These are phyloP conservation scores for Microcos paniculata DNA, from an alignment of 345 rosid genomes.

Conservation along the genomic window DNA sequence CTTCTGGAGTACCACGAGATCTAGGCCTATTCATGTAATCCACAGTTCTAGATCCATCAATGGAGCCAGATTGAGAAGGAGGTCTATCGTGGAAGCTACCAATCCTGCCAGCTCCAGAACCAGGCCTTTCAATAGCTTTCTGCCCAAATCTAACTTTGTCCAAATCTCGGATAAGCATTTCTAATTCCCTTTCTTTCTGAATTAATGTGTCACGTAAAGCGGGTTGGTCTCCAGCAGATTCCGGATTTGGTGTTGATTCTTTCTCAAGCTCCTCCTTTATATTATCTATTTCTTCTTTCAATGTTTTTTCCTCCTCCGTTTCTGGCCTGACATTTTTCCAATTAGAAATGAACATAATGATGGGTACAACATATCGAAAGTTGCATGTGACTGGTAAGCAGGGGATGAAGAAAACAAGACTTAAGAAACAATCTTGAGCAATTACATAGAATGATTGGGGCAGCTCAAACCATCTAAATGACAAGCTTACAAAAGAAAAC, in stretches of 20 bases:
- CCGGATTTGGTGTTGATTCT: constrained; percentile 34
- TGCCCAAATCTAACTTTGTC: constrained; percentile 84
- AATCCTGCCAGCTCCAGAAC: constrained; percentile 74
- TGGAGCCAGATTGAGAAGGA: constrained; percentile 74
- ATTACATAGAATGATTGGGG: not conserved
- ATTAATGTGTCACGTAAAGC: constrained; percentile 38
- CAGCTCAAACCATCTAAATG: not conserved
- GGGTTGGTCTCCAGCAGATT: constrained; percentile 32
- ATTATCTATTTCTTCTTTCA: constrained; percentile 67
- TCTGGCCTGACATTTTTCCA: constrained; percentile 58
- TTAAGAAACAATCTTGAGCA: not conserved
- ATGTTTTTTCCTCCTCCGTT: constrained; percentile 69
- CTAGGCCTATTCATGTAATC: constrained; percentile 77
- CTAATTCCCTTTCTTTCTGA: constrained; percentile 70
- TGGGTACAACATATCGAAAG: not conserved
- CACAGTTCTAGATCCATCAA: constrained; percentile 61
- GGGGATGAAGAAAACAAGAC: not conserved
- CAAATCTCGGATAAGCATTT: constrained; percentile 54
- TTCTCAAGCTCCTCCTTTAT: constrained; percentile 50
- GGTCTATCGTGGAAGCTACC: constrained; percentile 69
- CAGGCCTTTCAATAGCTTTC: constrained; percentile 70
- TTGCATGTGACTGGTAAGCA: not conserved
- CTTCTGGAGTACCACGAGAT: constrained; percentile 73
- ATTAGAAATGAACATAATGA: not conserved
- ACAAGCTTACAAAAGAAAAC: not conserved